Evolutionary conservation across 345 rosid species (phyloP), one percentile per base, ranked within the genome.

Genomic region (Capsella bursapastoris): DNA sequence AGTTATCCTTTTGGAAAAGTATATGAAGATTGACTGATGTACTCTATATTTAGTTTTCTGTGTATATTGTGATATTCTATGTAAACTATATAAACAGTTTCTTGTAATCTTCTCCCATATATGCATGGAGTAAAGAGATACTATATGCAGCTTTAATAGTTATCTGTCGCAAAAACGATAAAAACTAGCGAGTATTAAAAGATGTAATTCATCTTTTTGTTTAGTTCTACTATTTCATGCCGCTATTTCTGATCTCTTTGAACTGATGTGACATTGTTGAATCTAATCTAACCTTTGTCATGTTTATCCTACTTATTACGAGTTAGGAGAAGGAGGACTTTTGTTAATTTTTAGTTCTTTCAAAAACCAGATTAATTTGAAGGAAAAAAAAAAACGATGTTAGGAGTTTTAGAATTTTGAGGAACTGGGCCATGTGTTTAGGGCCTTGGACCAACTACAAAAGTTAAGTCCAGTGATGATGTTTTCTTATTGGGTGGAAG

Each of bases 31-130:
- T 34, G 55, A 75, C 27, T 10, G 8, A 22, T 50, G 37, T 14
- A 67, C 16, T 60, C 18, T 60, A 41, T 31, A n/a, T 25, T 58
- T 73, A 40, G 62, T 52, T 0, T n/a, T 32, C 11, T 60, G 57
- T 75, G 18, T 51, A 68, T 58, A 58, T 16, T 74, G 72, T 74
- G 73, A 66, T 66, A 66, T 66, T 49, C 35, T 66, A 58, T 66
- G 72, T 74, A 57, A 66, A 48, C 60, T 49, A 40, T 34, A 22
- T 14, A 44, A 27, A 64, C 43, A 14, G 57, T 2, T 25, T 44
- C 35, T 50, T 52, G 1, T 15, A 15, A 11, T 32, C 18, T 64
- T 41, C n/a, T 15, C 6, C 13, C 16, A 22, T 43, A 12, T 29
- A 29, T 44, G 3, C 16, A 5, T 44, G 3, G 49, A 6, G 16